A percentile compares a stretch with the other conserved stretches of the same genome.
These are phyloP conservation scores for Penicillium vulpinum DNA, from an alignment of 2,329 filamentous ascomycete genomes.

Conservation along the genomic window DNA sequence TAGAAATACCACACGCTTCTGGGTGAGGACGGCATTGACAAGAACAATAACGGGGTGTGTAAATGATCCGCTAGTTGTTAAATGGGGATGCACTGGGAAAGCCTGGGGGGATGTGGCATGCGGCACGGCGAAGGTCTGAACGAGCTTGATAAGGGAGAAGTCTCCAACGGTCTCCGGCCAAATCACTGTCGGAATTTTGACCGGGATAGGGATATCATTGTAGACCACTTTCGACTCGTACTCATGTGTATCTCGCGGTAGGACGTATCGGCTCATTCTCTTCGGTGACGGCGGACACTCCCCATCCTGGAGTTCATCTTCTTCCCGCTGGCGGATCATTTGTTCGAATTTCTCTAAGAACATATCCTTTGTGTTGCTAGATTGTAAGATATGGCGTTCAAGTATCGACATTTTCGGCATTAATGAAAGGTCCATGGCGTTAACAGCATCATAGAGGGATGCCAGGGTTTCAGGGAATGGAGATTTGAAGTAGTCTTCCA, in stretches of 20 bases:
- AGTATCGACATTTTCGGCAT: slow-evolving; percentile 83
- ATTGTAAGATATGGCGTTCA: slow-evolving; percentile 82
- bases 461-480: slow-evolving; percentile 85
- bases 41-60: slow-evolving; percentile 96
- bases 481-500: slow-evolving; percentile 96
- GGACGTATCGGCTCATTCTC: slow-evolving; percentile 66
- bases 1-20: slow-evolving; percentile 94
- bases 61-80: slow-evolving; percentile 84
- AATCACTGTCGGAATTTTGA: slow-evolving; percentile 91
- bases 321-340: slow-evolving; percentile 82
- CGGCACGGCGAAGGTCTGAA: slow-evolving; percentile 84
- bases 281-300: slow-evolving; percentile 49
- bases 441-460: slow-evolving; percentile 86
- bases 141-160: slow-evolving; percentile 95
- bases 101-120: slow-evolving; percentile 81
- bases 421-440: slow-evolving; percentile 92
- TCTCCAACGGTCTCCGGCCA: slow-evolving; percentile 96
- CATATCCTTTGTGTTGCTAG: slow-evolving; percentile 90
- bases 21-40: slow-evolving; percentile 89
- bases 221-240: slow-evolving; percentile 95
- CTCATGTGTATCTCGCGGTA: slow-evolving; percentile 94
- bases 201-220: slow-evolving; percentile 92
- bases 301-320: slow-evolving; percentile 42
- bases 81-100: slow-evolving; percentile 82
- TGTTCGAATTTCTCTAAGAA: slow-evolving; percentile 97